These are phyloP conservation scores for Fagopyrum tataricum DNA, from an alignment of 148 eudicot species.

Conservation along the genomic window DNA sequence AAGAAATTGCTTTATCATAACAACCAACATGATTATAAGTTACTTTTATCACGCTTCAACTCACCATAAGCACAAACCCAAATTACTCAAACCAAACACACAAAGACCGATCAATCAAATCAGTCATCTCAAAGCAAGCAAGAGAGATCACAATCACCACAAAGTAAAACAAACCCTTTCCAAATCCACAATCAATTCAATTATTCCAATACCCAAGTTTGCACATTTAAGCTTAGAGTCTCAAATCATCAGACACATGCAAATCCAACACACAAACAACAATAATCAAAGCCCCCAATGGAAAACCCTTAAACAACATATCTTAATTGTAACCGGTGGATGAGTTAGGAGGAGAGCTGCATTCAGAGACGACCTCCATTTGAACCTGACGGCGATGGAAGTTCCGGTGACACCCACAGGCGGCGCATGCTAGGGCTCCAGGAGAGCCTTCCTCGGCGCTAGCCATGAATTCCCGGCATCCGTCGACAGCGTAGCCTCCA, in stretches of 20 bases:
- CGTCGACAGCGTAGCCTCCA: slow-evolving; percentile 53
- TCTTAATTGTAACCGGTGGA: not conserved
- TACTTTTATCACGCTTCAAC: not conserved
- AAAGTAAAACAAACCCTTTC: not conserved
- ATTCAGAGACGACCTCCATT: slow-evolving; percentile 25
- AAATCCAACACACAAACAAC: not conserved
- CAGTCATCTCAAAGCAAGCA: not conserved
- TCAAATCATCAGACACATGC: not conserved
- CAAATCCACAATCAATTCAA: not conserved
- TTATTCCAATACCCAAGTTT: not conserved
- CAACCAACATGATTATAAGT: slow-evolving; percentile 9
- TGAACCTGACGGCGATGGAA: slow-evolving; percentile 36
- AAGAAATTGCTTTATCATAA: slow-evolving; percentile 4
- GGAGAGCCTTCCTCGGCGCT: slow-evolving; percentile 28
- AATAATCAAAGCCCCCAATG: not conserved
- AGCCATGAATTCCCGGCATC: slow-evolving; percentile 54
- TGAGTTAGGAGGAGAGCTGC: slow-evolving; percentile 19
- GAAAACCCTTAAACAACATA: not conserved
- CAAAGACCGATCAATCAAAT: not conserved
- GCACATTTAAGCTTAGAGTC: not conserved
- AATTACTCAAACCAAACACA: not conserved
- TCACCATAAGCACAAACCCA: not conserved
- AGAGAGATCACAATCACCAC: not conserved
- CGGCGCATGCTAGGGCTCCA: slow-evolving; percentile 41
- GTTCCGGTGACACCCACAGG: slow-evolving; percentile 60